Conservation (phyloP, 768 basidiomycete species). For the Zangia roseola region DNA sequence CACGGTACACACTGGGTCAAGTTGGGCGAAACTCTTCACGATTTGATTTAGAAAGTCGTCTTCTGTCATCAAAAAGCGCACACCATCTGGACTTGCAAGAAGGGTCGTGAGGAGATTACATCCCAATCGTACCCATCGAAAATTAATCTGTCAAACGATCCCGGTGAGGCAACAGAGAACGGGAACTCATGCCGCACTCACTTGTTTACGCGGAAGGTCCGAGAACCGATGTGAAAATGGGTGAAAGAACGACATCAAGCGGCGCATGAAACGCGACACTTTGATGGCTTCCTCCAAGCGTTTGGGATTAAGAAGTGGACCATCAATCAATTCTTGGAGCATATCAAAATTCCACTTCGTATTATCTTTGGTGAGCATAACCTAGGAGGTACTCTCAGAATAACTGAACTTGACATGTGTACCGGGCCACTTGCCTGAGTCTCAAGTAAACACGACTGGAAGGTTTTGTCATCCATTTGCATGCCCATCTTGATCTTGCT, state of each 20-base stretch:
- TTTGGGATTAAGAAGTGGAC: constrained; percentile 87
- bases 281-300: constrained; percentile 94
- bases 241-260: constrained; percentile 91
- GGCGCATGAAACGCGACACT: constrained; percentile 83
- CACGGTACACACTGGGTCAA: no score
- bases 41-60: constrained; percentile 86
- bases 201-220: constrained; percentile 72
- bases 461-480: constrained; percentile 94
- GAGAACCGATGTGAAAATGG: constrained; percentile 89
- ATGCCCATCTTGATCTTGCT: constrained; percentile 85
- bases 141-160: constrained; percentile 52
- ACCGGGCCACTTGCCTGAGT: constrained; percentile 59
- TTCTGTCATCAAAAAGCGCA: constrained; percentile 75
- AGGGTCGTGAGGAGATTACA: constrained; percentile 81
- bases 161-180: background rate
- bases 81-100: constrained; percentile 78
- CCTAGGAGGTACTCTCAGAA: constrained; percentile 41
- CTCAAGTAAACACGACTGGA: constrained; percentile 81
- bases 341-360: constrained; percentile 92
- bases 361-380: constrained; percentile 85
- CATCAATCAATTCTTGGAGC: constrained; percentile 86
- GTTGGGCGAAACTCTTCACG: constrained; percentile 81
- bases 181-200: constrained; percentile 18
- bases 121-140: constrained; percentile 85
- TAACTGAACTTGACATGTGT: background rate